Percentiles rank a stretch among this genome's conserved stretches.
Evolutionary conservation across 179 eudicot species (phyloP).

Genomic region (Pouteria campechiana): DNA sequence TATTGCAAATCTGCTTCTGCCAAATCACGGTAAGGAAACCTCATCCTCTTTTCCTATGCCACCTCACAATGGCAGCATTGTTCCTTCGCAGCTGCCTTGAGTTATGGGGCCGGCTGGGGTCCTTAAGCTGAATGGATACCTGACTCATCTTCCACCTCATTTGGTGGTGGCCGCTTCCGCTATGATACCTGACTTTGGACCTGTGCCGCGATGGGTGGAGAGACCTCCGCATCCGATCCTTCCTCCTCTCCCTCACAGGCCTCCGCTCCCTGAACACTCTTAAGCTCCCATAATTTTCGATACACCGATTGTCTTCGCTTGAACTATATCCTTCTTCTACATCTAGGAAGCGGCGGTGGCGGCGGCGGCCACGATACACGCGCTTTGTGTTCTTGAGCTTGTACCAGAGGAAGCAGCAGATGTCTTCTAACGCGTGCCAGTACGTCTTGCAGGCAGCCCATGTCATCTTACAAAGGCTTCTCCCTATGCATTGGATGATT

Average conservation of each 20-base stretch:
- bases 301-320: neutral
- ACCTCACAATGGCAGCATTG: no score
- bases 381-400: conserved; percentile 27
- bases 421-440: conserved; percentile 18
- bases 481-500: conserved; percentile 30
- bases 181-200: neutral
- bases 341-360: conserved; percentile 10
- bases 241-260: conserved; percentile 1
- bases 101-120: conserved; percentile 6
- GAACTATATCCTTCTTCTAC: conserved; percentile 26
- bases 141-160: conserved; percentile 6
- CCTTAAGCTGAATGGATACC: conserved; percentile 10
- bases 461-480: conserved; percentile 29
- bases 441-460: conserved; percentile 38
- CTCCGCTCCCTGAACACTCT: conserved; percentile 11
- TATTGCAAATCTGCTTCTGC: no score
- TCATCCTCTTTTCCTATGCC: no score
- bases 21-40: no score
- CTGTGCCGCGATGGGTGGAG: neutral
- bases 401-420: conserved; percentile 34
- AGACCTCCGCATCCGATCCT: neutral
- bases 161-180: neutral
- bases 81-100: conserved; percentile 4
- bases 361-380: conserved; percentile 24
- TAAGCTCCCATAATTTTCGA: neutral